Evolutionary conservation across 148 eudicot species (phyloP).

Genomic region (Cornus suecica): DNA sequence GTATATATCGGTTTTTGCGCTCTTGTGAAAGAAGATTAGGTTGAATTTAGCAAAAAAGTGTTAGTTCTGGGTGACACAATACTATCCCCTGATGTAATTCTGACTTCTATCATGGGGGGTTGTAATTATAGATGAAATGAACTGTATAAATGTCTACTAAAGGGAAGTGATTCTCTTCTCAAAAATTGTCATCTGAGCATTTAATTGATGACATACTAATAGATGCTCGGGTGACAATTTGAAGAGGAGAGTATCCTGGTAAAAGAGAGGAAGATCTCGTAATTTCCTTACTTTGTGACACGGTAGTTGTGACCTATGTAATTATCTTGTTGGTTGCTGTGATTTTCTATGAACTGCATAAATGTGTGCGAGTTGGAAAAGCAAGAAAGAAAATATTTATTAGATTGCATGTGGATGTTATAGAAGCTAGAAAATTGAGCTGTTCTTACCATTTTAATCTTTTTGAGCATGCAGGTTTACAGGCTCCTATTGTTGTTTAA

Average conservation of each 20-base stretch:
- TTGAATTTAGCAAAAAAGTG: not conserved
- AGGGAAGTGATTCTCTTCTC: no score
- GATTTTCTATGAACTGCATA: not conserved
- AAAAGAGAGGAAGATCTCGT: no score
- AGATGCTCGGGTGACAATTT: no score
- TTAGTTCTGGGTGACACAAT: not conserved
- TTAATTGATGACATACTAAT: no score
- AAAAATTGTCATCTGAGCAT: no score
- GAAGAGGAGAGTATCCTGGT: no score
- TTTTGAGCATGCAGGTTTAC: conserved; percentile 17
- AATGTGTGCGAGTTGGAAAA: not conserved
- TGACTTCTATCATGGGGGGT: not conserved
- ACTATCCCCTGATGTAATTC: not conserved
- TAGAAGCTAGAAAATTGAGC: no score
- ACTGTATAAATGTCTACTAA: not conserved
- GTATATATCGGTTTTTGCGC: not conserved
- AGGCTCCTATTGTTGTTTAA: conserved; percentile 16
- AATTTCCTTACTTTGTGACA: no score
- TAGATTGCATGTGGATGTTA: not conserved
- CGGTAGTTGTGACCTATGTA: no score
- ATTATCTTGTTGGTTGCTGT: no score
- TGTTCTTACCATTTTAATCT: not conserved
- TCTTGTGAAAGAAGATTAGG: not conserved
- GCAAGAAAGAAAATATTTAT: not conserved
- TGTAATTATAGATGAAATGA: not conserved